These are phyloP conservation scores for Claviceps capensis DNA, from an alignment of 2,329 filamentous ascomycete species.

Conservation along the genomic window DNA sequence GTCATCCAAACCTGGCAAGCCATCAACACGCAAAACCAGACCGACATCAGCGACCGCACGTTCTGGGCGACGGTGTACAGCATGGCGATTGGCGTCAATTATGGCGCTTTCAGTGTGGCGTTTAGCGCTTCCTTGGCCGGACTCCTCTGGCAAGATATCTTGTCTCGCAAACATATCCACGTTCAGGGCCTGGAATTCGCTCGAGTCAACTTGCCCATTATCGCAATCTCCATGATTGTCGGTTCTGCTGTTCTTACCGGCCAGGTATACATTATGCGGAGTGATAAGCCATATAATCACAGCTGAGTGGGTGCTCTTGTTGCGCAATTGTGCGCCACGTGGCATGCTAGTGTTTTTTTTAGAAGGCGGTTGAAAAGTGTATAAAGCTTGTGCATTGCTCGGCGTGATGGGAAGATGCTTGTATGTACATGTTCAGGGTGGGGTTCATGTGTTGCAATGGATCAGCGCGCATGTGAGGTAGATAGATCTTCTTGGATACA, in stretches of 20 bases:
- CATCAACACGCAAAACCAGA: slow-evolving; percentile 36
- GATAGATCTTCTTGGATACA: too few relatives aligned
- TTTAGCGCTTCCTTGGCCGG: slow-evolving; percentile 62
- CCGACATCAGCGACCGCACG: slow-evolving; percentile 45
- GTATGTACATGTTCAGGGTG: too few relatives aligned
- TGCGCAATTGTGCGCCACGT: too few relatives aligned
- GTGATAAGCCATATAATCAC: slow-evolving; percentile 6
- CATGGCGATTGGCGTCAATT: slow-evolving; percentile 65
- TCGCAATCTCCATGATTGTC: slow-evolving; percentile 52
- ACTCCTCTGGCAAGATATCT: slow-evolving; percentile 59
- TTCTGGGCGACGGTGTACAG: slow-evolving; percentile 65
- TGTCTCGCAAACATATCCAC: slow-evolving; percentile 52
- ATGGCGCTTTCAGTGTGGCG: slow-evolving; percentile 57
- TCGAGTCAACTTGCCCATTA: slow-evolving; percentile 55
- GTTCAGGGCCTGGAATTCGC: slow-evolving; percentile 53
- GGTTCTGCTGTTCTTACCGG: slow-evolving; percentile 48
- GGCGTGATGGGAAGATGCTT: too few relatives aligned
- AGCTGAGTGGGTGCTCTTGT: background rate
- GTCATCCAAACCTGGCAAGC: slow-evolving; percentile 55
- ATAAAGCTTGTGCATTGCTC: too few relatives aligned
- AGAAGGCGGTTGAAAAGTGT: too few relatives aligned
- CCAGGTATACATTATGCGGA: slow-evolving; percentile 43
- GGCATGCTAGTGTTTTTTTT: too few relatives aligned
- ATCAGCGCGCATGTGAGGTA: too few relatives aligned
- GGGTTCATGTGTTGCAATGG: too few relatives aligned